phyloP scores from a whole-genome alignment of 257 asterid species.

The Jasminum sambac region DNA sequence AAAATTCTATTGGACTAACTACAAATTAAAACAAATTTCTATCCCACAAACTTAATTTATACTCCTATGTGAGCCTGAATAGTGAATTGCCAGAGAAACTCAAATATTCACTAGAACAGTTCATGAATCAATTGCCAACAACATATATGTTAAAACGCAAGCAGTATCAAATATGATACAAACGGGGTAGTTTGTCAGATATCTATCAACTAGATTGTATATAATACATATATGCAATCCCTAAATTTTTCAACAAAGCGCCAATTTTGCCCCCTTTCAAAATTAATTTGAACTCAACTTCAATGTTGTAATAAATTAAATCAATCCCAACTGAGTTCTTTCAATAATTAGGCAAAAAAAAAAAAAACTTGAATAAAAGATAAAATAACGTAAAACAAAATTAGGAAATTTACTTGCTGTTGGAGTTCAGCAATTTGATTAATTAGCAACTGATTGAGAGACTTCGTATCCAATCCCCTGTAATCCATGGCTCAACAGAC shows the following conservation, averaged over 20 bases:
- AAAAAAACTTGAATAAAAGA: background rate
- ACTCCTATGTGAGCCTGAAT: too few relatives aligned
- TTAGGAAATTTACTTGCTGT: conserved; percentile 29
- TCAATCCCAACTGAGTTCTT: conserved; percentile 16
- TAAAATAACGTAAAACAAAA: background rate
- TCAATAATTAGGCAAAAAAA: background rate
- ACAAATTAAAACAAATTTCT: background rate
- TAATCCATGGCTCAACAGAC: conserved; percentile 29
- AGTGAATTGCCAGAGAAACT: too few relatives aligned
- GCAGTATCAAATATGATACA: background rate
- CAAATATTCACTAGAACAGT: background rate
- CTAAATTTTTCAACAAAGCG: background rate
- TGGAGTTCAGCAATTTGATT: conserved; percentile 34
- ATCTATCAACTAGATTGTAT: background rate
- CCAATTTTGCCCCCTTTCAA: background rate
- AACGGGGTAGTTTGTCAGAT: background rate
- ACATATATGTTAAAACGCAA: background rate
- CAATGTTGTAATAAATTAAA: conserved; percentile 3
- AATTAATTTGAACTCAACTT: background rate
- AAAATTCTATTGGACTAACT: background rate
- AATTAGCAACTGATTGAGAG: conserved; percentile 32
- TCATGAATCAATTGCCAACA: background rate
- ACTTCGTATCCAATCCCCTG: conserved; percentile 28
- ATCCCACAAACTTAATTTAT: background rate
- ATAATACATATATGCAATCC: background rate